phyloP scores from a whole-genome alignment of 805 yeast species.

The Candida gorgasii region DNA sequence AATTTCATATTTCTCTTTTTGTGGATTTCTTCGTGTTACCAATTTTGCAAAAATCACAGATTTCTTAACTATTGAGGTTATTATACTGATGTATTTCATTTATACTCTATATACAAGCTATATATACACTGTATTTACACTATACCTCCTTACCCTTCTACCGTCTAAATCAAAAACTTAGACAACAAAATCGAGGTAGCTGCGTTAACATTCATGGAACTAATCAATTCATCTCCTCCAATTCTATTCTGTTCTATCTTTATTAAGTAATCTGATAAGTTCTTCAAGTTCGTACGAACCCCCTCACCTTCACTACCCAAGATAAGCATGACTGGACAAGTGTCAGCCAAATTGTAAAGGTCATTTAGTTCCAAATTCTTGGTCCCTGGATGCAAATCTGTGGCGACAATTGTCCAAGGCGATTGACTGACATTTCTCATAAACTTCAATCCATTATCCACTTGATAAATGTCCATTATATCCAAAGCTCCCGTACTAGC shows the following conservation, averaged over 20 bases:
- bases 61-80: too few relatives aligned
- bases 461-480: slow-evolving; percentile 59
- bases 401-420: slow-evolving; percentile 67
- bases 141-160: not conserved
- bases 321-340: slow-evolving; percentile 66
- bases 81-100: too few relatives aligned
- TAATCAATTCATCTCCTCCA: slow-evolving; percentile 46
- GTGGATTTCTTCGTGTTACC: too few relatives aligned
- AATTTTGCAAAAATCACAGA: too few relatives aligned
- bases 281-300: slow-evolving; percentile 62
- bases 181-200: slow-evolving; percentile 72
- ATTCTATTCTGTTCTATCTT: slow-evolving; percentile 36
- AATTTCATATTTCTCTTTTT: too few relatives aligned
- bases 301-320: slow-evolving; percentile 89
- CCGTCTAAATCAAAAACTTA: slow-evolving; percentile 6
- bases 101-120: slow-evolving; percentile 3
- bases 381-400: slow-evolving; percentile 44
- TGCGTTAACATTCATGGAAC: slow-evolving; percentile 86
- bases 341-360: slow-evolving; percentile 43
- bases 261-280: slow-evolving; percentile 56
- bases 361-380: slow-evolving; percentile 42
- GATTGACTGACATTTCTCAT: slow-evolving; percentile 60
- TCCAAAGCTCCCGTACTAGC: slow-evolving; percentile 87
- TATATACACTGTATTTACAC: too few relatives aligned
- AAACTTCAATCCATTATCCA: slow-evolving; percentile 60